These are phyloP conservation scores for Elaeis oleifera DNA, from an alignment of 202 grass and related monocot genomes.

Conservation along the genomic window DNA sequence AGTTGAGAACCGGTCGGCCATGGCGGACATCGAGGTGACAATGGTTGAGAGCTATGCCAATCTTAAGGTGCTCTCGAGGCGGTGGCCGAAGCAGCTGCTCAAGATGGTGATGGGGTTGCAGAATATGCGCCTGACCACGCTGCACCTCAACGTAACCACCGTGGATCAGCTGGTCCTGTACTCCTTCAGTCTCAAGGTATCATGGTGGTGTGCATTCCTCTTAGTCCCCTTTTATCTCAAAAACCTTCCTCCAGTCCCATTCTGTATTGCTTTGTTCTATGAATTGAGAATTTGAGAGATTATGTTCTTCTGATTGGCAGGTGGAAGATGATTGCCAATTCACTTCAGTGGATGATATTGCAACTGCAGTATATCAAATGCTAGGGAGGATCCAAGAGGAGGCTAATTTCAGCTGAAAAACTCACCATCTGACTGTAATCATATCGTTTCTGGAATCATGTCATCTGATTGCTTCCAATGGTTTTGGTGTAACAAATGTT, in stretches of 20 bases:
- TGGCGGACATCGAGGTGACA: slow-evolving; percentile 78
- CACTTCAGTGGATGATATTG: slow-evolving; percentile 70
- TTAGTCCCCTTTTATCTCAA: not conserved
- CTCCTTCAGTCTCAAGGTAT: slow-evolving; percentile 91
- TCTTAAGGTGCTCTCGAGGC: slow-evolving; percentile 52
- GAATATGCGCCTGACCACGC: slow-evolving; percentile 48
- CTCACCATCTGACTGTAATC: too few species aligned
- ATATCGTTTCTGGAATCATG: too few species aligned
- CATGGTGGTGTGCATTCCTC: not conserved
- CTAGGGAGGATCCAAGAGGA: slow-evolving; percentile 59
- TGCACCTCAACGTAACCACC: slow-evolving; percentile 80
- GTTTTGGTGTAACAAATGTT: too few species aligned
- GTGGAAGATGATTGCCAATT: slow-evolving; percentile 79
- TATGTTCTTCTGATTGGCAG: slow-evolving; percentile 26
- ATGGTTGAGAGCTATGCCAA: slow-evolving; percentile 79
- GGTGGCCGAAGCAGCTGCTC: slow-evolving; percentile 58
- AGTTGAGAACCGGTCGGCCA: slow-evolving; percentile 20
- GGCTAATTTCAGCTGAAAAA: slow-evolving; percentile 19
- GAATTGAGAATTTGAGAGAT: not conserved
- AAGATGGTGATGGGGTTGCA: slow-evolving; percentile 50
- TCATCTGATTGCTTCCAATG: too few species aligned
- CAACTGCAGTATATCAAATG: slow-evolving; percentile 57
- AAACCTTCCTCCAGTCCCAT: not conserved
- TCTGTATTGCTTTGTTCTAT: slow-evolving; percentile 2
- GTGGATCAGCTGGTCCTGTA: slow-evolving; percentile 59